Conservation (phyloP, 2,329 filamentous ascomycete species). For the Venturia effusa region DNA sequence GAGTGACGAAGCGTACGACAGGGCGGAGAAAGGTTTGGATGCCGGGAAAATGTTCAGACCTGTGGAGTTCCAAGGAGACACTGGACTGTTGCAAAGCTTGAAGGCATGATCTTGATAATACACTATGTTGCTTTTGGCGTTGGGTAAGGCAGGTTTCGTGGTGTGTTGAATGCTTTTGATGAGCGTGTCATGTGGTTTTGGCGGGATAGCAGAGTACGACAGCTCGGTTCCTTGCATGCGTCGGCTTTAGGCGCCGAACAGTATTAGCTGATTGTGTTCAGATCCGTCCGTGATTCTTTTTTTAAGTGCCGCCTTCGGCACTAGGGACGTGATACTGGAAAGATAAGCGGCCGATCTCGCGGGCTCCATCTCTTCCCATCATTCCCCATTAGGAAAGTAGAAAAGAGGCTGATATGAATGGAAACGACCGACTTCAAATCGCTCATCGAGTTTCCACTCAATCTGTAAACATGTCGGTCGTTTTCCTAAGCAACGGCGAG, state of each 20-base stretch:
- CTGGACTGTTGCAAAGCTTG: constrained; percentile 38
- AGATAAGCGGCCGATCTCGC: constrained; percentile 3
- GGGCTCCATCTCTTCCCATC: background rate
- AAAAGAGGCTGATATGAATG: background rate
- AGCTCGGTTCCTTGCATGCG: background rate
- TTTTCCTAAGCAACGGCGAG: constrained; percentile 15
- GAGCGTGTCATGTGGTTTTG: background rate
- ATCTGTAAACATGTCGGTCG: constrained; percentile 15
- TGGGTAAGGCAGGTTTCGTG: background rate
- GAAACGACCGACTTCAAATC: background rate
- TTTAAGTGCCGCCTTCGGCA: background rate
- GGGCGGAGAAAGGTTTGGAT: constrained; percentile 45
- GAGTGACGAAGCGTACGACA: constrained; percentile 53
- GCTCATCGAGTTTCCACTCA: background rate
- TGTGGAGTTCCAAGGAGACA: constrained; percentile 63
- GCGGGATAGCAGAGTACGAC: background rate
- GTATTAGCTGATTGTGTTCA: background rate
- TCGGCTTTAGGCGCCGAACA: background rate
- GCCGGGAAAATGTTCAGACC: constrained; percentile 51
- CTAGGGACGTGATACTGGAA: background rate
- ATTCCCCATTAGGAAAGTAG: background rate
- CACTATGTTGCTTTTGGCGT: background rate
- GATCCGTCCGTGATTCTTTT: background rate
- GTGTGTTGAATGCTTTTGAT: background rate
- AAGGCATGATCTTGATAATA: constrained; percentile 21